phyloP scores from a whole-genome alignment of 2,329 filamentous ascomycete genomes.

The Fusarium sacchari region DNA sequence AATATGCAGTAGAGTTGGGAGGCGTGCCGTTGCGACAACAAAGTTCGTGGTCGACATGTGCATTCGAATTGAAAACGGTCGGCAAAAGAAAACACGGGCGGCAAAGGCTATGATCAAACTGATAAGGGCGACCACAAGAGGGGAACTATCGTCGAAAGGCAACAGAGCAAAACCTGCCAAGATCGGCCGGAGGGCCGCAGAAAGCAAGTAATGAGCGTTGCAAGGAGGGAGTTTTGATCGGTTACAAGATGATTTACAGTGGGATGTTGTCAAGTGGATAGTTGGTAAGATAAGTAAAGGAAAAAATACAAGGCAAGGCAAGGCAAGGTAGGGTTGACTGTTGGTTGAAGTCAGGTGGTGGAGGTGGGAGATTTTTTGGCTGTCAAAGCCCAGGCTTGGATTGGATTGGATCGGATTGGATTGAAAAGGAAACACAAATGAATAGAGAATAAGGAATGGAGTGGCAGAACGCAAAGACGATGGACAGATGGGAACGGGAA shows the following conservation, averaged over 20 bases:
- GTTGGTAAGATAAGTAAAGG: background rate
- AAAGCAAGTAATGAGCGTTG: slow-evolving; percentile 27
- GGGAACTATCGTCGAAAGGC: slow-evolving; percentile 30
- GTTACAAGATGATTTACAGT: slow-evolving; percentile 30
- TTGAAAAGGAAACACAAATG: slow-evolving; percentile 38
- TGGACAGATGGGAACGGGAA: slow-evolving; percentile 44
- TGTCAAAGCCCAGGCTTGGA: slow-evolving; percentile 35
- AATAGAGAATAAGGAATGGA: slow-evolving; percentile 30
- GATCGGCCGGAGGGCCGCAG: slow-evolving; percentile 38
- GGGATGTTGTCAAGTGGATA: slow-evolving; percentile 31
- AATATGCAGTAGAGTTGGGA: slow-evolving; percentile 17
- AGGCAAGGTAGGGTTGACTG: slow-evolving; percentile 9
- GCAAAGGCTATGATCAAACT: slow-evolving; percentile 16
- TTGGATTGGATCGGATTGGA: background rate
- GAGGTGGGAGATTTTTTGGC: slow-evolving; percentile 45
- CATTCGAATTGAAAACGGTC: slow-evolving; percentile 31
- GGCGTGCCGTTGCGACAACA: slow-evolving; percentile 37
- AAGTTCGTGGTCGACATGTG: slow-evolving; percentile 41
- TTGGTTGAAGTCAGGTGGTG: slow-evolving; percentile 28
- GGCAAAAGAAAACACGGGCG: slow-evolving; percentile 11
- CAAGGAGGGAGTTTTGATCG: slow-evolving; percentile 14
- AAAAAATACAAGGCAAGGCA: background rate
- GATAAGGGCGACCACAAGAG: slow-evolving; percentile 28
- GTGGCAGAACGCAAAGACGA: slow-evolving; percentile 39
- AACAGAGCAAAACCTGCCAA: slow-evolving; percentile 26